Evolutionary conservation across 1,139 yeast genomes (phyloP), one percentile per base, ranked within the genome.

Genomic region (Yamadazyma trypodendri): DNA sequence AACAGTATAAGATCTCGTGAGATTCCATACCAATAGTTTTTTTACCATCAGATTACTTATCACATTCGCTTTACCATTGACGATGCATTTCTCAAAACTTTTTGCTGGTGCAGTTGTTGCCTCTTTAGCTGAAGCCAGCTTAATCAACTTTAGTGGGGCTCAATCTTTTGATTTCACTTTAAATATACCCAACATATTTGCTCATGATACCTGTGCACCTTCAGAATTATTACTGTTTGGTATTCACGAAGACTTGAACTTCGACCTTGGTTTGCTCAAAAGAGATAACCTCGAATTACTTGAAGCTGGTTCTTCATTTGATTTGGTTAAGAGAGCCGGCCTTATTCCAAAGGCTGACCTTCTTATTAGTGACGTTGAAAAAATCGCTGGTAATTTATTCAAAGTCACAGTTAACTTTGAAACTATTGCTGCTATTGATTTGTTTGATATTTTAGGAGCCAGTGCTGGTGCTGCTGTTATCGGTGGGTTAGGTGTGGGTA

Each of bases 291-390:
- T 20, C 16, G 21, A 18, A 18, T 18, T 18, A 18, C 21, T 28
- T 18, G 22, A 17, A 28, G 31, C 31, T 28, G 31, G 23, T 18
- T 12, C 22, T 18, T 17, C 22, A 18, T 11, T 3, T 28, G 31
- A 18, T 18, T 40, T 22, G 16, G 34, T 24, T 12, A 48, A 43
- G 32, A 48, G 51, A 41, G 52, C 43, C 36, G 32, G 35, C 8
- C n/a, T 35, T 10, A 53, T 56, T 43, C 65, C 65, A 36, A 55
- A 55, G 45, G 64, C 65, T 32, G 52, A 54, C 20, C 56, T 61
- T 40, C 46, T 53, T 21, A 60, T 61, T 28, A 47, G 55, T 27
- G 56, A 58, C 34, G 61, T 59, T 34, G 52, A 52, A 35, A 54
- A 42, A 43, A 46, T 59, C 14, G 49, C 49, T 34, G 61, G 47